These are phyloP conservation scores for Kalanchoe fedtschenkoi DNA, from an alignment of 164 flowering plant genomes.

Conservation along the genomic window DNA sequence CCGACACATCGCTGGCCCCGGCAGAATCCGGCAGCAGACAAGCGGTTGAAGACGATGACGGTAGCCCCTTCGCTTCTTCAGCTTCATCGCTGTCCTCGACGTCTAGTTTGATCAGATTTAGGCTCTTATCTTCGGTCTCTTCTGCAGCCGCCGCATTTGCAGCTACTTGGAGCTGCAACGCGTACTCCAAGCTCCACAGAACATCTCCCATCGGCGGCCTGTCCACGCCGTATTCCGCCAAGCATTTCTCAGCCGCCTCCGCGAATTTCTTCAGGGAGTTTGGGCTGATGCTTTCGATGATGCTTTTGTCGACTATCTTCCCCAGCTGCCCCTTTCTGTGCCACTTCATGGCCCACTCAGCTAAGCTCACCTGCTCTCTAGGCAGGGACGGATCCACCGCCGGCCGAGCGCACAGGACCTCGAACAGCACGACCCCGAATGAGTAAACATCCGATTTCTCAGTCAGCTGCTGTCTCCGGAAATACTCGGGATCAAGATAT, in stretches of 20 bases:
- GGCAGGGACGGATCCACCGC: slow-evolving; percentile 64
- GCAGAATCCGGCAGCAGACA: no score
- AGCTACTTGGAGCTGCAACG: slow-evolving; percentile 72
- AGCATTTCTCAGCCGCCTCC: slow-evolving; percentile 80
- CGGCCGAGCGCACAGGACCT: slow-evolving; percentile 67
- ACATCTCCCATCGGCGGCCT: slow-evolving; percentile 88
- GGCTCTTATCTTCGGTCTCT: slow-evolving; percentile 23
- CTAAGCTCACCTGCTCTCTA: slow-evolving; percentile 77
- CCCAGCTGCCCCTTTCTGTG: slow-evolving; percentile 51
- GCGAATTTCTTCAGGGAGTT: slow-evolving; percentile 53
- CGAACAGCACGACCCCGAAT: slow-evolving; percentile 78
- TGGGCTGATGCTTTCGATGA: slow-evolving; percentile 27
- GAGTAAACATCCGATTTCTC: no score
- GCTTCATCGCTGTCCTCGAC: no score
- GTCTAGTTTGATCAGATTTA: no score
- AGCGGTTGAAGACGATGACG: no score
- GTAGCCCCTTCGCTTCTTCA: no score
- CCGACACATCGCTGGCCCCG: slow-evolving; percentile 27
- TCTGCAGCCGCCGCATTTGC: slow-evolving; percentile 24
- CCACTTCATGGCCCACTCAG: slow-evolving; percentile 78
- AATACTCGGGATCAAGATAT: no score
- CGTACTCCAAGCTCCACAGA: no score
- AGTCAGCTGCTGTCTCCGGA: no score
- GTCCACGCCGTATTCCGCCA: slow-evolving; percentile 75
- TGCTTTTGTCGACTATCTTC: slow-evolving; percentile 48